These are phyloP conservation scores for Fraxinus nigra DNA, from an alignment of 305 asterid genomes.

Conservation along the genomic window DNA sequence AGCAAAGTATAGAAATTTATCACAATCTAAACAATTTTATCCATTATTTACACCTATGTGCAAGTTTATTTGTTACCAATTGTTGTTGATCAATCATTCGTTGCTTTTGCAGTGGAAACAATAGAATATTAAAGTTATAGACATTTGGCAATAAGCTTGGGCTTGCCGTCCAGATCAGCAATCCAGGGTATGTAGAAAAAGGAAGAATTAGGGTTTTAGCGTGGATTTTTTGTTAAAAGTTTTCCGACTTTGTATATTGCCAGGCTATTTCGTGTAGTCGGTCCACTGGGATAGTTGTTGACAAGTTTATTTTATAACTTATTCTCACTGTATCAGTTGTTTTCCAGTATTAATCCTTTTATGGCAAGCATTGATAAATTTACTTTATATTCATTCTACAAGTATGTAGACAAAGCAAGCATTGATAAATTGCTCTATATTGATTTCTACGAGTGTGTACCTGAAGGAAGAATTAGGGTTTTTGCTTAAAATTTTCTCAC, in stretches of 20 bases:
- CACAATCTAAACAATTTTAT: not conserved
- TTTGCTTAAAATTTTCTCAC: not conserved
- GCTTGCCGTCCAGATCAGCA: not conserved
- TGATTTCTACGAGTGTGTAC: conserved; percentile 35
- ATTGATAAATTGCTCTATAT: conserved; percentile 4
- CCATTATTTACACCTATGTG: not conserved
- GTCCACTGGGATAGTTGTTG: not conserved
- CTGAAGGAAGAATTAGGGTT: conserved; percentile 17
- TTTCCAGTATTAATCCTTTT: not conserved
- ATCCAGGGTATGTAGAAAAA: conserved; percentile 33
- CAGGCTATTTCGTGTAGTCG: not conserved
- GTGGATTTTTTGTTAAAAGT: not conserved
- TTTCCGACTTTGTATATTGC: not conserved
- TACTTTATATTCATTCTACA: conserved; percentile 23
- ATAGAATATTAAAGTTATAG: not conserved
- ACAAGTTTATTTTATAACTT: not conserved
- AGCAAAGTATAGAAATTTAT: not conserved
- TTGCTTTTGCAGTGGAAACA: not conserved
- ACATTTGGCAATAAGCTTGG: not conserved
- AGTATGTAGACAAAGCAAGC: conserved; percentile 31
- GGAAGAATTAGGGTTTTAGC: conserved; percentile 7
- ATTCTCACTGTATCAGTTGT: not conserved
- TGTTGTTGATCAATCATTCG: not conserved
- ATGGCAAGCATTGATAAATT: conserved; percentile 1
- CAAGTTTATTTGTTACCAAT: not conserved